These are phyloP conservation scores for Lactarius tabidus DNA, from an alignment of 768 basidiomycete species.

Conservation along the genomic window DNA sequence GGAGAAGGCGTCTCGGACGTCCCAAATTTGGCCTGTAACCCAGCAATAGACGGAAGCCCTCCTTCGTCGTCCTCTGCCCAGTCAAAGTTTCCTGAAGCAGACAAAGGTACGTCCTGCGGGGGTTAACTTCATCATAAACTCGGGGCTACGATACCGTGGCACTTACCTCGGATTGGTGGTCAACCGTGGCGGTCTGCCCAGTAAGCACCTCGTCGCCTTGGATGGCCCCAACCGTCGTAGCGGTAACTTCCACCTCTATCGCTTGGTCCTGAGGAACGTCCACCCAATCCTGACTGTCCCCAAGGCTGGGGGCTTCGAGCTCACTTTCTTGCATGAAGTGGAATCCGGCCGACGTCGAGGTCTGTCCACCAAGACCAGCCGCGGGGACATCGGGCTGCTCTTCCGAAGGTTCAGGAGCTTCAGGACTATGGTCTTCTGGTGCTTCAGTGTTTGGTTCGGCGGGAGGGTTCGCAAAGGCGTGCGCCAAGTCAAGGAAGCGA, in stretches of 20 bases:
- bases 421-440: slow-evolving; percentile 1
- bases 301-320: slow-evolving; percentile 44
- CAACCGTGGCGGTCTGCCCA: slow-evolving; percentile 6
- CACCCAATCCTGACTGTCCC: slow-evolving; percentile 25
- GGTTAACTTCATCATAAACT: background rate
- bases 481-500: slow-evolving; percentile 55
- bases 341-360: slow-evolving; percentile 47
- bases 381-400: slow-evolving; percentile 9
- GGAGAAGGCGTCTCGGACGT: slow-evolving; percentile 47
- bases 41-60: slow-evolving; percentile 72
- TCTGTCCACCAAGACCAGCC: slow-evolving; percentile 39
- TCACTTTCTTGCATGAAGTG: slow-evolving; percentile 83
- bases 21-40: slow-evolving; percentile 72
- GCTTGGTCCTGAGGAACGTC: slow-evolving; percentile 16
- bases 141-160: background rate
- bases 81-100: slow-evolving; percentile 47
- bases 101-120: slow-evolving; percentile 19
- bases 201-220: slow-evolving; percentile 7
- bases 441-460: slow-evolving; percentile 12
- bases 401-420: slow-evolving; percentile 12
- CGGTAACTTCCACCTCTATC: slow-evolving; percentile 3
- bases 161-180: slow-evolving; percentile 18
- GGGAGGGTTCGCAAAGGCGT: slow-evolving; percentile 49
- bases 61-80: slow-evolving; percentile 84
- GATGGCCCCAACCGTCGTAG: slow-evolving; percentile 6